Base-by-base conservation (phyloP, 768 basidiomycete genomes). In the Leccinum aurantiacum region DNA sequence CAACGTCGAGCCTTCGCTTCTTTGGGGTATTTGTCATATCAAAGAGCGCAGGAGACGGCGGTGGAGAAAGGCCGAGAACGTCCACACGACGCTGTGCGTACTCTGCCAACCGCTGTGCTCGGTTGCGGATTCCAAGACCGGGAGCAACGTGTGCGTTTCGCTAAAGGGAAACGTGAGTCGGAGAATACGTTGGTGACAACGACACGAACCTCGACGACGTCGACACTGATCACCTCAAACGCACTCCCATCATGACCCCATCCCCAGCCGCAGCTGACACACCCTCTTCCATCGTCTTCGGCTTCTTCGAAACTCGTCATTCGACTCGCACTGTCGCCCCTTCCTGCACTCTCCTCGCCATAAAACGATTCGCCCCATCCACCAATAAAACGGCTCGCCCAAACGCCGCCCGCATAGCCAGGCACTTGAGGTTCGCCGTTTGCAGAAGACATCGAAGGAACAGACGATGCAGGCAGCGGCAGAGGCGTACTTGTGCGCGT, bases 261-360 rank as follows among this genome's bases (percentile, higher is more conserved):
- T n/a, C 89, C 89, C 90, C 90, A 90, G 0, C 83, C 83, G 9
- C 83, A 86, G 71, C 87, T 89, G n/a, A 80, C 75, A 64, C 89
- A 72, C 10, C 80, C 77, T 51, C 86, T 73, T 27, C 86, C 86
- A 65, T 88, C 87, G 60, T 88, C 84, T 41, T 81, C 80, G 8
- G 71, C 75, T 60, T 71, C 73, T 66, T 78, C 69, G 62, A 68
- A 74, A 52, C 60, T 67, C 48, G 64, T 66, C 70, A 64, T 76
- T 60, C 60, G 73, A 24, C 33, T 35, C 29, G 59, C 62, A 41
- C 53, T 64, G 37, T 71, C 69, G 47, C 63, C 69, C n/a, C 72
- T 66, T 22, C 72, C 74, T 4, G 72, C 71, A 15, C 22, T 65
- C 56, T 65, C 65, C 56, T 74, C 65, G 1, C 74, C 72, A 31